A percentile compares a stretch with the other conserved stretches of the same genome.
phyloP scores from a whole-genome alignment of 73 alveolate genomes.

The Tetrahymena elliotti region DNA sequence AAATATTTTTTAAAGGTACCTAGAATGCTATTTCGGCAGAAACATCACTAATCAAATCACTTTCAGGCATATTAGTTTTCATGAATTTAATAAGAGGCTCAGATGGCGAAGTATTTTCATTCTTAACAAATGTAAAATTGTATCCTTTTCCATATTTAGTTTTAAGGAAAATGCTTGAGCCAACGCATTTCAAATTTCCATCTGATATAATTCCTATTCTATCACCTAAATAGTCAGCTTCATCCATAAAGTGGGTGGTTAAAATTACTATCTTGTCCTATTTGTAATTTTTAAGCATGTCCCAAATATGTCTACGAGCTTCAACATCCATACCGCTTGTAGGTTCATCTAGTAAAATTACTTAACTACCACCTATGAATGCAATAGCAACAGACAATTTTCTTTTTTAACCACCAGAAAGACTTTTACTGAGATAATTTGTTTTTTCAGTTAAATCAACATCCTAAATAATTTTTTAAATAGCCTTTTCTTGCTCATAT shows the following conservation, averaged over 20 bases:
- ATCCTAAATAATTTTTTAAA: conserved; percentile 45
- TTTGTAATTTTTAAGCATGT: conserved; percentile 83
- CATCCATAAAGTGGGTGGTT: conserved; percentile 85
- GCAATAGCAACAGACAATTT: conserved; percentile 92
- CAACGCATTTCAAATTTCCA: conserved; percentile 55
- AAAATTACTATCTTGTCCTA: conserved; percentile 71
- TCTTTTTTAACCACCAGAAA: conserved; percentile 97
- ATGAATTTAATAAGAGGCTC: conserved; percentile 7
- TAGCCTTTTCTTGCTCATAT: not conserved
- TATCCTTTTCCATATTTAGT: conserved; percentile 63
- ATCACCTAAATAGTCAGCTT: conserved; percentile 80
- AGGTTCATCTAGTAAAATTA: conserved; percentile 94
- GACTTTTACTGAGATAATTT: conserved; percentile 50
- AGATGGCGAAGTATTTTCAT: not conserved
- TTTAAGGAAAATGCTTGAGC: conserved; percentile 51
- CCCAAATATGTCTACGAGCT: conserved; percentile 93
- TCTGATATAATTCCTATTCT: conserved; percentile 68
- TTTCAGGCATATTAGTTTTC: conserved; percentile 4
- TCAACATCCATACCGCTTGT: conserved; percentile 96
- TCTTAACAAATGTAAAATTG: conserved; percentile 69
- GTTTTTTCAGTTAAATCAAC: conserved; percentile 50
- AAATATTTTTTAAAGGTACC: conserved; percentile 24
- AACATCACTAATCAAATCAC: conserved; percentile 43
- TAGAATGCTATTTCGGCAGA: conserved; percentile 59
- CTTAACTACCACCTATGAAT: conserved; percentile 87